These are phyloP conservation scores for Beauveria medogensis DNA, from an alignment of 2,329 filamentous ascomycete genomes.

Conservation along the genomic window DNA sequence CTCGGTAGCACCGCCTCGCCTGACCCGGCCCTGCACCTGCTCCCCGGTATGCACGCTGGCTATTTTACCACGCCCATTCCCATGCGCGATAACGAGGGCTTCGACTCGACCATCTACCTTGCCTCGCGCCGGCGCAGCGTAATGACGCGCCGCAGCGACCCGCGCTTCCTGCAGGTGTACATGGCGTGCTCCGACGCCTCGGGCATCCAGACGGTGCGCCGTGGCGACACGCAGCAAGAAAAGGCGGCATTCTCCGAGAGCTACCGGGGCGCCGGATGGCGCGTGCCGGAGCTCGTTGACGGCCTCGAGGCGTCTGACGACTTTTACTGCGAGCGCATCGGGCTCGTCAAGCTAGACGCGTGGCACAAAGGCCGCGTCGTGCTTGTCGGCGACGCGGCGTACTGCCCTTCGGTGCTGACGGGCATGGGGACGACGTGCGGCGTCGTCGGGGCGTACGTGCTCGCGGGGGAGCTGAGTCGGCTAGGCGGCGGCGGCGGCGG, in stretches of 20 bases:
- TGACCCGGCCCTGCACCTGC: conserved; percentile 12
- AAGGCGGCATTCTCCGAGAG: conserved; percentile 31
- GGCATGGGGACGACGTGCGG: conserved; percentile 44
- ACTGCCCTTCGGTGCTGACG: conserved; percentile 38
- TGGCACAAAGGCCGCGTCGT: conserved; percentile 40
- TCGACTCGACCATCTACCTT: conserved; percentile 29
- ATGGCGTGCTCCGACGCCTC: conserved; percentile 20
- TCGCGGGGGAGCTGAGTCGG: conserved; percentile 43
- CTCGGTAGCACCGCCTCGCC: conserved; percentile 19
- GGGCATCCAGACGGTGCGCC: conserved; percentile 11
- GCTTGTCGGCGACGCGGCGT: conserved; percentile 47
- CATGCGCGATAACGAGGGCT: conserved; percentile 18
- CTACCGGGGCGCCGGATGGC: conserved; percentile 36
- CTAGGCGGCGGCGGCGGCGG: conserved; percentile 17
- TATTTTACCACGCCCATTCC: conserved; percentile 26
- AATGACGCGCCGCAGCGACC: conserved; percentile 32
- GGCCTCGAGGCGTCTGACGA: conserved; percentile 32
- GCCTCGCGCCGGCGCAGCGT: conserved; percentile 28
- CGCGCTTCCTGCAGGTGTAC: conserved; percentile 30
- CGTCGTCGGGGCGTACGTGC: conserved; percentile 44
- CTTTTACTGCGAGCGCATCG: conserved; percentile 39
- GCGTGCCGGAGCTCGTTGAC: conserved; percentile 31
- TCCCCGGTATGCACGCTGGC: conserved; percentile 20
- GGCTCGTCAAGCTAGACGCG: conserved; percentile 34
- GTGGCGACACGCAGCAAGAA: conserved; percentile 27